Base-by-base conservation (phyloP, 2,329 filamentous ascomycete species). In the Sphaceloma murrayae region DNA sequence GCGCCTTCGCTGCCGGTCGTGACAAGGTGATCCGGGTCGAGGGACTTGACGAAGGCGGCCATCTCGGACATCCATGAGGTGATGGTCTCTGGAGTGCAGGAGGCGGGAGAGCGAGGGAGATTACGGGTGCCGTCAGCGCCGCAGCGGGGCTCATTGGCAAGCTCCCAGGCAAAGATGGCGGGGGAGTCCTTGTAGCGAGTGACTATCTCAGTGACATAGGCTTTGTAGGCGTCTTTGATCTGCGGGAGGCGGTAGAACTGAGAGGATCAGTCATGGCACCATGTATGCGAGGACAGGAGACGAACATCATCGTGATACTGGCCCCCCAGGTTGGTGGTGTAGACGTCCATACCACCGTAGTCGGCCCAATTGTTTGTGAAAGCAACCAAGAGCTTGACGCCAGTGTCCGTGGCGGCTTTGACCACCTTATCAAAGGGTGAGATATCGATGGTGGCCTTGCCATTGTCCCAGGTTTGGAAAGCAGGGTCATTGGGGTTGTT, bases 121-220 rank as follows among this genome's bases (percentile, higher is more conserved):
- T 78, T 67, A 9, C 68, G 67, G 1, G 73, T 72, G 30, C 65
- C 62, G 54, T 78, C 82, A 7, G 73, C 70, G 9, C 68, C 64
- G 62, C 78, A 82, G 48, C 78, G 68, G 11, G 78, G 74, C 60
- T 83, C 79, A 52, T 83, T 83, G 47, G 68, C 74, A 2, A 83
- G 63, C 53, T 83, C 78, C 79, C 79, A 83, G 0, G 77, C 75
- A 51, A 82, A 74, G 42, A 83, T 69, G 0, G 78, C 70, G 0
- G 73, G 62, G 0, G 74, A 79, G 49, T 68, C 63, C 38, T 66
- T 70, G 62, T 80, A 82, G 9, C 78, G 67, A 16, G 62, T 70
- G 2, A 83, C 69, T 7, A 82, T 67, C 0, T 67, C 64, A 33
- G 70, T 63, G 53, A 82, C 69, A 56, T 82, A 84, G 32, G 64